Base-by-base conservation (phyloP, 176 grass and related monocot species). In the Avena eriantha region DNA sequence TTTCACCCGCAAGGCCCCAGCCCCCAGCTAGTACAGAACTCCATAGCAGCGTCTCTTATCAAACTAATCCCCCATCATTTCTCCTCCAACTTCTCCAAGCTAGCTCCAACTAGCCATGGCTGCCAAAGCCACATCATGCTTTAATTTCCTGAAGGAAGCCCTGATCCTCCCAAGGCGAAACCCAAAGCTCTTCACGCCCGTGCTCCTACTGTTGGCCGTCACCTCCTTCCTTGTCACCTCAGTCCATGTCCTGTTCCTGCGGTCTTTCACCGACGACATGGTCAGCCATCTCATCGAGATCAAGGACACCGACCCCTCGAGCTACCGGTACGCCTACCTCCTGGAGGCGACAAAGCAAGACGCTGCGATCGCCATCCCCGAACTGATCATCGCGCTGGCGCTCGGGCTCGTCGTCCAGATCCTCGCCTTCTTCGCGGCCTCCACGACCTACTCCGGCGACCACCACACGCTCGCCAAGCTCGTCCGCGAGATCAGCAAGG, bases 381-480 rank as follows among this genome's bases (percentile, higher is more conserved):
- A 51, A 51, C 13, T 51, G 49, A 15, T 15, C 49, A 51, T 51
- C 49, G 49, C 49, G 49, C 13, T 51, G 49, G 49, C 49, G 49
- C 0, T 58, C 10, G 5, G 0, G 46, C 24, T 51, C 56, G 15
- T 34, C 34, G 51, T 14, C 3, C 69, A 53, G 69, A 18, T 67
- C 47, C 2, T 87, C 1, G n/a, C 58, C 47, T 65, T 69, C 47
- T 82, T 82, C 71, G 86, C 79, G 12, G 58, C 72, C 8, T 66
- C 79, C 70, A 63, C 46, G 21, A 88, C 86, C 55, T 88, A 65
- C 79, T 66, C 86, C 2, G 86, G 86, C 23, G 79, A 88, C 29
- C 31, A 66, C 34, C 74, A 72, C 59, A 45, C 80, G 3, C 71
- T 77, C 26, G 3, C 31, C 0, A 60, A 88, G 47, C 72, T 88